Percentiles rank a stretch among this genome's conserved stretches.
These are phyloP conservation scores for Mycena alexandri DNA, from an alignment of 768 basidiomycete species.

Conservation along the genomic window DNA sequence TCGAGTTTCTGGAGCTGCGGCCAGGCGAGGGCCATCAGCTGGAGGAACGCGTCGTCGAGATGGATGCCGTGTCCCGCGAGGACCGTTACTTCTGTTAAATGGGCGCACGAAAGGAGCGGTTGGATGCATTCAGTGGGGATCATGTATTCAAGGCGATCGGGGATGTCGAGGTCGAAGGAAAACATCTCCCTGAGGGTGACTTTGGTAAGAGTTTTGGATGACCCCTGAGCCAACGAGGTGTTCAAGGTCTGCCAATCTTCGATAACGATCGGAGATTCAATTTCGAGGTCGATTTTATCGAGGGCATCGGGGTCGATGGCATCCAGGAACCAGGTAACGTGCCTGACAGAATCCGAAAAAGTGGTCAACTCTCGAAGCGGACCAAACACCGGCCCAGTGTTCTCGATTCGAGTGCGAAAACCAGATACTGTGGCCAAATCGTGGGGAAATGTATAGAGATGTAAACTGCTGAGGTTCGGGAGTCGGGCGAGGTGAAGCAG, in stretches of 20 bases:
- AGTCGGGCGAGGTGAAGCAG: slow-evolving; percentile 22
- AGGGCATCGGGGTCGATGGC: slow-evolving; percentile 19
- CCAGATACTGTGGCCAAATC: not conserved
- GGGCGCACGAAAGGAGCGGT: slow-evolving; percentile 12
- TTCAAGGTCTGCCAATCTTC: slow-evolving; percentile 10
- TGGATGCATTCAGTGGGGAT: slow-evolving; percentile 1
- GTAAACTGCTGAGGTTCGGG: slow-evolving; percentile 10
- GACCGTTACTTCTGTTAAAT: slow-evolving; percentile 4
- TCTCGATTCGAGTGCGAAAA: not conserved
- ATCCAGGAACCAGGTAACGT: slow-evolving; percentile 5
- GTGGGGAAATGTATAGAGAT: not conserved
- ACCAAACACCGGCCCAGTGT: slow-evolving; percentile 6
- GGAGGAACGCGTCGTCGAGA: slow-evolving; percentile 9
- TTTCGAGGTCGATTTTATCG: not conserved
- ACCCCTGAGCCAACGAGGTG: not conserved
- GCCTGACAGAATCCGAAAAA: not conserved
- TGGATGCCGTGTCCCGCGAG: slow-evolving; percentile 1
- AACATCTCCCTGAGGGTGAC: not conserved
- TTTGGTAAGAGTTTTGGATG: slow-evolving; percentile 11
- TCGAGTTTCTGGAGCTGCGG: slow-evolving; percentile 16
- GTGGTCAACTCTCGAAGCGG: slow-evolving; percentile 18
- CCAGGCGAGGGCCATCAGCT: slow-evolving; percentile 16
- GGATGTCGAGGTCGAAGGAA: no score
- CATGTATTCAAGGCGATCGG: not conserved
- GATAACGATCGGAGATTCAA: not conserved